Percentiles rank a stretch among this genome's conserved stretches.
phyloP scores from a whole-genome alignment of 768 basidiomycete genomes.

The Grammothele lineata region DNA sequence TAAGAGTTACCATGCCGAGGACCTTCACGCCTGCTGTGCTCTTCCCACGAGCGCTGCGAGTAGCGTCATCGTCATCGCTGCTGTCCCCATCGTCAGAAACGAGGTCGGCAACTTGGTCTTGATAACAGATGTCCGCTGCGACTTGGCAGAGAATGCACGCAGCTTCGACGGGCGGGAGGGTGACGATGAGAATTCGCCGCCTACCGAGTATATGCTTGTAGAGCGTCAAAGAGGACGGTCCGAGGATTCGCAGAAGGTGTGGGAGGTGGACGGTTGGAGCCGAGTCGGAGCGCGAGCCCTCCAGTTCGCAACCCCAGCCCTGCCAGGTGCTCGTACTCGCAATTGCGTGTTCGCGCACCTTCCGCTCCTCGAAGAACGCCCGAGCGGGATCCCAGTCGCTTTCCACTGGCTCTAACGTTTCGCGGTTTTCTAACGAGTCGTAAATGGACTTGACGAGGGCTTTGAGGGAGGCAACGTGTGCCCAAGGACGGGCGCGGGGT shows the following conservation, averaged over 20 bases:
- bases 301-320: slow-evolving; percentile 67
- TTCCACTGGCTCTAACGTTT: slow-evolving; percentile 45
- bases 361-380: slow-evolving; percentile 62
- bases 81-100: slow-evolving; percentile 7
- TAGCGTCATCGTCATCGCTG: slow-evolving; percentile 6
- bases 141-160: slow-evolving; percentile 66
- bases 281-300: slow-evolving; percentile 34
- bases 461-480: slow-evolving; percentile 62
- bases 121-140: slow-evolving; percentile 63
- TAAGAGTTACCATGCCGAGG: slow-evolving; percentile 77
- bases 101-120: slow-evolving; percentile 22
- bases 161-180: slow-evolving; percentile 73
- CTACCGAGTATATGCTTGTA: slow-evolving; percentile 78
- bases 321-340: slow-evolving; percentile 54
- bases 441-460: slow-evolving; percentile 53
- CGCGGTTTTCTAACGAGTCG: slow-evolving; percentile 42
- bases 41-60: slow-evolving; percentile 31
- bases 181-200: slow-evolving; percentile 74
- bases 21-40: slow-evolving; percentile 55
- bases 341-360: slow-evolving; percentile 44
- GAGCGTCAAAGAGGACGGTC: slow-evolving; percentile 71
- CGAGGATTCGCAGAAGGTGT: slow-evolving; percentile 71
- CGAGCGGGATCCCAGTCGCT: slow-evolving; percentile 60
- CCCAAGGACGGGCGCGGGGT: slow-evolving; percentile 68
- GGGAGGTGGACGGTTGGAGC: slow-evolving; percentile 70